phyloP scores from a whole-genome alignment of 2,329 filamentous ascomycete genomes.

The Clarireedia paspali region DNA sequence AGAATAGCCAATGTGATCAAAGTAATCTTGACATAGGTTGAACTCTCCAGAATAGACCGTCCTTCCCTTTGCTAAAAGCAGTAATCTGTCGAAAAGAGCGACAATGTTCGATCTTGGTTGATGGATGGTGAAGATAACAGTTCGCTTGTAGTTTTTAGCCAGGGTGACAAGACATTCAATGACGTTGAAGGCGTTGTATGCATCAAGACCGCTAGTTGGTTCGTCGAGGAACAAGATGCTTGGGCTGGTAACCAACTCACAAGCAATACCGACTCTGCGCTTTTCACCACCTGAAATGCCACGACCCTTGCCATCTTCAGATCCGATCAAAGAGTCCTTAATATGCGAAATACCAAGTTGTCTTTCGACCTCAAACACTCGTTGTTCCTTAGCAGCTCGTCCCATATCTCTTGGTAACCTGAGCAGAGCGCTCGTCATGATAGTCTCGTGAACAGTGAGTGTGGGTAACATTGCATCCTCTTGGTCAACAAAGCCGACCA shows the following conservation, averaged over 20 bases:
- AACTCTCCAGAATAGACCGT: conserved; percentile 94
- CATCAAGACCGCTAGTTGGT: conserved; percentile 90
- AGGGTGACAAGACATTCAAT: conserved; percentile 91
- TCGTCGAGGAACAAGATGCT: conserved; percentile 97
- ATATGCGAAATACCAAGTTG: conserved; percentile 94
- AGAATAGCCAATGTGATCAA: conserved; percentile 82
- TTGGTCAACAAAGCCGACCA: conserved; percentile 96
- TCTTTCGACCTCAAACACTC: conserved; percentile 86
- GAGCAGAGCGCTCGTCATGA: conserved; percentile 85
- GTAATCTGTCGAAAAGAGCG: conserved; percentile 88
- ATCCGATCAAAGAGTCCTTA: conserved; percentile 89
- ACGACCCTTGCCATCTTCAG: conserved; percentile 86
- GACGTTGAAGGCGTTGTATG: conserved; percentile 97
- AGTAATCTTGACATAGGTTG: conserved; percentile 80
- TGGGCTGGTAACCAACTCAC: conserved; percentile 93
- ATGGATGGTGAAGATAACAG: conserved; percentile 97
- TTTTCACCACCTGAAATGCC: conserved; percentile 98
- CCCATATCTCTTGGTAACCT: conserved; percentile 92
- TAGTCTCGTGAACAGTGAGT: conserved; percentile 95
- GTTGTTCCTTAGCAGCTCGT: conserved; percentile 76
- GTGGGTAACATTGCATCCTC: conserved; percentile 96
- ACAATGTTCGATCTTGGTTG: conserved; percentile 98
- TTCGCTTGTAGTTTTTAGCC: conserved; percentile 93
- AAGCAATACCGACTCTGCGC: conserved; percentile 90
- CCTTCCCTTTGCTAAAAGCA: conserved; percentile 80